Base-by-base conservation (phyloP, 2,329 filamentous ascomycete genomes). In the Arthrobotrys iridis region DNA sequence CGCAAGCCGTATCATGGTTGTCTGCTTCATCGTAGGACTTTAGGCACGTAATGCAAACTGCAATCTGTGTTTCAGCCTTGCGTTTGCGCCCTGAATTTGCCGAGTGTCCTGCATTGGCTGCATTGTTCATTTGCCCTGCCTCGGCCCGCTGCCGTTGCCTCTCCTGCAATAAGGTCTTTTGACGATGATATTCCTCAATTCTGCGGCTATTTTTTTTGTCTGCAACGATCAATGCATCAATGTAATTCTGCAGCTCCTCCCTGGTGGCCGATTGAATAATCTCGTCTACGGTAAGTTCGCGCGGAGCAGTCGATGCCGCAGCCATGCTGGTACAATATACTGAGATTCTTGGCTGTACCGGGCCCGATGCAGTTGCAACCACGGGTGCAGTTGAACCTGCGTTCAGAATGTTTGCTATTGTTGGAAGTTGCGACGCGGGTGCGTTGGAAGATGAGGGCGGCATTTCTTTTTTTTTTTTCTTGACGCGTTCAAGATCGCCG, bases 1-100 rank as follows among this genome's bases (percentile, higher is more conserved):
- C 30, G 43, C 64, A 68, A 4, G 64, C 64, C 2, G 41, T 43
- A 35, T 52, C 30, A 11, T 70, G 43, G n/a, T 70, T 70, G 13
- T 62, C 55, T n/a, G 30, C 55, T 26, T 70, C 65, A 22, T 70
- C 65, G 20, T 43, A 70, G 2, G 43, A 22, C 13, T 52, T 11
- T 4, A 18, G 8, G 13, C 65, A 70, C 2, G 20, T 15, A 8
- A 70, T 48, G 22, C 65, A 70, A 6, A 70, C n/a, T 10, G 30
- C 22, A 6, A 70, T 60, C 5, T n/a, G 22, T 11, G 18, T 24
- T 4, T 59, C 40, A 4, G 64, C 52, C 26, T 59, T 67, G 1
- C 65, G 30, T 26, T 70, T 70, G 8, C 41, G 46, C 2, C 15
- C n/a, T 0, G 35, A 40, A n/a, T 24, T 68, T 13, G 28, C 43